Conservation (phyloP, 2,329 filamentous ascomycete genomes). For the Pestalotiopsis sp. region DNA sequence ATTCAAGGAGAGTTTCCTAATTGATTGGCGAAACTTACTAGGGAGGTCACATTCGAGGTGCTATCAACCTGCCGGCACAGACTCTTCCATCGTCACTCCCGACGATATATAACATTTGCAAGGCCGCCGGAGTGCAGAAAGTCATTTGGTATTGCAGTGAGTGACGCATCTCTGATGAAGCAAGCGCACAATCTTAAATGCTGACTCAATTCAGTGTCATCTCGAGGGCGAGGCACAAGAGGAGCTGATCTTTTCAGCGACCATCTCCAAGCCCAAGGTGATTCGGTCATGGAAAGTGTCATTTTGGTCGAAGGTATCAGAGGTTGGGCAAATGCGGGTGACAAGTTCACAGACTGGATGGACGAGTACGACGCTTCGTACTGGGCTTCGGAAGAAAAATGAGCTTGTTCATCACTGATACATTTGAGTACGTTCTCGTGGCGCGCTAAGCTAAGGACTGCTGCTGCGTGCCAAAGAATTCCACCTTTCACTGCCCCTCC, state of each 20-base stretch:
- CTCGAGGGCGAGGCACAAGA: conserved; percentile 54
- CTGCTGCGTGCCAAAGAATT: neutral
- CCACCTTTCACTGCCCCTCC: neutral
- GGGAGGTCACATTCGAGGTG: conserved; percentile 59
- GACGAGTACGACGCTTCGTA: conserved; percentile 43
- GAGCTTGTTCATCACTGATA: neutral
- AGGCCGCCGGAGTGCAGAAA: conserved; percentile 38
- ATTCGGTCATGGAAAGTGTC: conserved; percentile 47
- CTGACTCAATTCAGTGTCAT: conserved; percentile 47
- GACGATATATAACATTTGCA: conserved; percentile 43
- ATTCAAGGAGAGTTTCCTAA: conserved; percentile 2
- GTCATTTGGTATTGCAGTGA: conserved; percentile 54
- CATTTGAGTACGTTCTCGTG: no score
- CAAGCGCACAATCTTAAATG: neutral
- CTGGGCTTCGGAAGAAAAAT: neutral
- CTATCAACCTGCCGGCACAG: conserved; percentile 55
- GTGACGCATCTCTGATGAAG: conserved; percentile 15
- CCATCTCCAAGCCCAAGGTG: conserved; percentile 43
- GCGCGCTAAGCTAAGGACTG: no score
- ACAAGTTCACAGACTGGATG: conserved; percentile 49
- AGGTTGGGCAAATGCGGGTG: conserved; percentile 52
- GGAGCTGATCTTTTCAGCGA: conserved; percentile 59
- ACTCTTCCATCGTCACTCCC: conserved; percentile 45
- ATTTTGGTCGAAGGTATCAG: conserved; percentile 55
- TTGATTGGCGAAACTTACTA: conserved; percentile 24